Percentiles rank a stretch among this genome's conserved stretches.
These are phyloP conservation scores for Smithsoniella earleae DNA, from an alignment of 163 green algal genomes.

Conservation along the genomic window DNA sequence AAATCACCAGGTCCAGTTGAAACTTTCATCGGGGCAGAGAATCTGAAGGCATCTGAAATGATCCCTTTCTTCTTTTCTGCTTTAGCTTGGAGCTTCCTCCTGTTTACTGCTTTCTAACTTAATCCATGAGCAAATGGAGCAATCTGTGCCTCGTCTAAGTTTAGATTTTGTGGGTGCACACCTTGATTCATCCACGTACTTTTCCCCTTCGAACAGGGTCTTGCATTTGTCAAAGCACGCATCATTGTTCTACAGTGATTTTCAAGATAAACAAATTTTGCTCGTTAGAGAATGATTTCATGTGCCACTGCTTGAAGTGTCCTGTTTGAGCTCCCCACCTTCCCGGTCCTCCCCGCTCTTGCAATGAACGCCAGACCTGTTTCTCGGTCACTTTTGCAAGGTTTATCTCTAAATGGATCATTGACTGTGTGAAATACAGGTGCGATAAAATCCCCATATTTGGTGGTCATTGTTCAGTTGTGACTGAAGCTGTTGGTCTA, in stretches of 20 bases:
- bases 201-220: conserved; percentile 34
- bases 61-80: conserved; percentile 29
- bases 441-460: conserved; percentile 43
- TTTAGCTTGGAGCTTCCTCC: conserved; percentile 28
- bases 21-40: conserved; percentile 43
- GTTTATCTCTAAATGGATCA: neutral
- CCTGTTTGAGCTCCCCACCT: too few species aligned
- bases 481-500: too few species aligned
- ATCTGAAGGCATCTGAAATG: conserved; percentile 40
- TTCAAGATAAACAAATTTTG: too few species aligned
- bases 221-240: conserved; percentile 38
- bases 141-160: too few species aligned
- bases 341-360: conserved; percentile 33
- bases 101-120: too few species aligned
- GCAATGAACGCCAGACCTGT: conserved; percentile 43
- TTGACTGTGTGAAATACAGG: conserved; percentile 35
- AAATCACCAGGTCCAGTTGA: conserved; percentile 40
- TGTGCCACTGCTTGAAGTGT: too few species aligned
- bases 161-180: too few species aligned
- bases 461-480: conserved; percentile 38
- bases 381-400: conserved; percentile 31
- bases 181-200: conserved; percentile 38
- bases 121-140: too few species aligned
- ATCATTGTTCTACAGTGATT: conserved; percentile 37
- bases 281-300: too few species aligned